These are phyloP conservation scores for Eucalyptus polyanthemos DNA, from an alignment of 345 rosid genomes.

Conservation along the genomic window DNA sequence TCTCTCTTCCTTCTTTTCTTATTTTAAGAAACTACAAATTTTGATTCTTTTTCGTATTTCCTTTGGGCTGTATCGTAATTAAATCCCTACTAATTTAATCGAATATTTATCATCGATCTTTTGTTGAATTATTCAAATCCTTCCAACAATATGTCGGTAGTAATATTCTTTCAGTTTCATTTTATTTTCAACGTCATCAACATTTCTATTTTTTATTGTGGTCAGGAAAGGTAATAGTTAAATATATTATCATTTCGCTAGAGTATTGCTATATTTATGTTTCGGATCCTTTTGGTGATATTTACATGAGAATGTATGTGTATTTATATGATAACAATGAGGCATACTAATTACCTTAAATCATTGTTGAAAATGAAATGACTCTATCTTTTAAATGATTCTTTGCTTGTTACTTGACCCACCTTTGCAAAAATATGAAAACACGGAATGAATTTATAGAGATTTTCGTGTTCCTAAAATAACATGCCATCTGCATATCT, in stretches of 20 bases:
- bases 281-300: background rate
- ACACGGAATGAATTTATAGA: background rate
- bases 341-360: background rate
- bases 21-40: background rate
- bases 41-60: background rate
- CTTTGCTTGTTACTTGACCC: background rate
- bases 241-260: background rate
- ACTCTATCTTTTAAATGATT: background rate
- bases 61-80: background rate
- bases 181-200: background rate
- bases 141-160: rapidly evolving
- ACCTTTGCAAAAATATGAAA: background rate
- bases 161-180: rapidly evolving
- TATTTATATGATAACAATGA: background rate
- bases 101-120: background rate
- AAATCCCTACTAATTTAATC: background rate
- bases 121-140: background rate
- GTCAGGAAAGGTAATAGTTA: rapidly evolving
- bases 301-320: background rate
- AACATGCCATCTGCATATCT: rapidly evolving
- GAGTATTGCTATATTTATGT: background rate
- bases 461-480: background rate
- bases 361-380: background rate
- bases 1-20: background rate
- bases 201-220: background rate